Evolutionary conservation across 83 land plant species (phyloP).

Genomic region (Diphasiastrum complanatum): DNA sequence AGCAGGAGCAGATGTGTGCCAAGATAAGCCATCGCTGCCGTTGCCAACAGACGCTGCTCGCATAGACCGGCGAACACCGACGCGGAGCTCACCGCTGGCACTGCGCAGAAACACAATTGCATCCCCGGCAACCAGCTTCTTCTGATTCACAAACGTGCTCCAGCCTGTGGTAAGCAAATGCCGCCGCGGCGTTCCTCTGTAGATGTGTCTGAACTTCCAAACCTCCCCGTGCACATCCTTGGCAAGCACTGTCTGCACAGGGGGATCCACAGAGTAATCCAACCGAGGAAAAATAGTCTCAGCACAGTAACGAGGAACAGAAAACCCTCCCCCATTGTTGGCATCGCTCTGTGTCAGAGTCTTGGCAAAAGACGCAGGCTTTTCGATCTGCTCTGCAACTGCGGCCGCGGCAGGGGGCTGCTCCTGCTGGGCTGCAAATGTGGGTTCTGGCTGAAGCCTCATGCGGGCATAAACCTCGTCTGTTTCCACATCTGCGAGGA

Average conservation of each 20-base stretch:
- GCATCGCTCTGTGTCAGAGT: slow-evolving; percentile 98
- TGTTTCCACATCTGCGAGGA: slow-evolving; percentile 78
- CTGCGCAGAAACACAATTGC: slow-evolving; percentile 87
- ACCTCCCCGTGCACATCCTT: slow-evolving; percentile 92
- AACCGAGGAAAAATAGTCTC: slow-evolving; percentile 93
- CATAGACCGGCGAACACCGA: slow-evolving; percentile 82
- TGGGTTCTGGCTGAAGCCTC: slow-evolving; percentile 44
- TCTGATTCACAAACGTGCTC: slow-evolving; percentile 96
- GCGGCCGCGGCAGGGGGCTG: slow-evolving; percentile 12
- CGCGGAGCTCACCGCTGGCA: slow-evolving; percentile 81
- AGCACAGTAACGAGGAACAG: slow-evolving; percentile 95
- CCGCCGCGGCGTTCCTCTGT: slow-evolving; percentile 91
- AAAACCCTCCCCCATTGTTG: slow-evolving; percentile 97
- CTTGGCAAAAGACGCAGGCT: slow-evolving; percentile 88
- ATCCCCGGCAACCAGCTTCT: slow-evolving; percentile 98
- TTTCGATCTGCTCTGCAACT: slow-evolving; percentile 37
- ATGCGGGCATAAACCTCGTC: slow-evolving; percentile 88
- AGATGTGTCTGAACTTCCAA: slow-evolving; percentile 96
- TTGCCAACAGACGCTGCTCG: slow-evolving; percentile 29
- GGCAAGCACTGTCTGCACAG: slow-evolving; percentile 87
- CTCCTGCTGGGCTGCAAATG: slow-evolving; percentile 12
- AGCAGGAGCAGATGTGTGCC: slow-evolving; percentile 1
- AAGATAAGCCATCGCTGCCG: slow-evolving; percentile 19
- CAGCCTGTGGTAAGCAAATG: slow-evolving; percentile 97
- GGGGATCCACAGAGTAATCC: slow-evolving; percentile 87